Percentiles rank a stretch among this genome's conserved stretches.
phyloP scores from a whole-genome alignment of 306 rosid genomes.

The Malus sieversii region DNA sequence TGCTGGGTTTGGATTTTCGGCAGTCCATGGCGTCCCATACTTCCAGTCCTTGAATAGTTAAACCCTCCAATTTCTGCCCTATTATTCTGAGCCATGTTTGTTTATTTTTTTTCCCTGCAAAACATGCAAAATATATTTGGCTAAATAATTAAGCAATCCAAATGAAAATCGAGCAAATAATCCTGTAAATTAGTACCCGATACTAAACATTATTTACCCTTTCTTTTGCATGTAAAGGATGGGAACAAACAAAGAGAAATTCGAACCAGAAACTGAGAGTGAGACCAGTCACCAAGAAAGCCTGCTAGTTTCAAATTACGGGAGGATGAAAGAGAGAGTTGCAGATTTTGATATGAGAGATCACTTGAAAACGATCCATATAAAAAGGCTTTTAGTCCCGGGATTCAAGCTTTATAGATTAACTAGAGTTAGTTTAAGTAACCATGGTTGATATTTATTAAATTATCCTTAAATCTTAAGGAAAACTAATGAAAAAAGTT shows the following conservation, averaged over 20 bases:
- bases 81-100: slow-evolving; percentile 27
- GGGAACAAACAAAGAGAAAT: not conserved
- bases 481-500: no score
- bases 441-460: not conserved
- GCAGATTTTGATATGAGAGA: not conserved
- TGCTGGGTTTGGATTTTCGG: slow-evolving; percentile 44
- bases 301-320: not conserved
- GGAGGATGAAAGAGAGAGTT: not conserved
- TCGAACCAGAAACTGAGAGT: not conserved
- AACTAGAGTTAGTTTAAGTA: not conserved
- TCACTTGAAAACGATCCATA: not conserved
- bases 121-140: not conserved
- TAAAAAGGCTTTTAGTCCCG: not conserved
- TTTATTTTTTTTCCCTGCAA: not conserved
- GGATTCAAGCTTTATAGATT: not conserved
- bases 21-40: slow-evolving; percentile 35
- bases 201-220: not conserved
- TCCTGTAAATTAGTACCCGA: not conserved
- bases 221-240: not conserved
- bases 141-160: not conserved
- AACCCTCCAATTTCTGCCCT: slow-evolving; percentile 25
- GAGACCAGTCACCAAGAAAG: not conserved
- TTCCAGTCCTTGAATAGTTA: slow-evolving; percentile 16
- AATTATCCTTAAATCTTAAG: no score
- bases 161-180: not conserved